Percentiles rank a stretch among this genome's conserved stretches.
These are phyloP conservation scores for Trypanosoma vivax DNA, from an alignment of 208 protist species.

Conservation along the genomic window DNA sequence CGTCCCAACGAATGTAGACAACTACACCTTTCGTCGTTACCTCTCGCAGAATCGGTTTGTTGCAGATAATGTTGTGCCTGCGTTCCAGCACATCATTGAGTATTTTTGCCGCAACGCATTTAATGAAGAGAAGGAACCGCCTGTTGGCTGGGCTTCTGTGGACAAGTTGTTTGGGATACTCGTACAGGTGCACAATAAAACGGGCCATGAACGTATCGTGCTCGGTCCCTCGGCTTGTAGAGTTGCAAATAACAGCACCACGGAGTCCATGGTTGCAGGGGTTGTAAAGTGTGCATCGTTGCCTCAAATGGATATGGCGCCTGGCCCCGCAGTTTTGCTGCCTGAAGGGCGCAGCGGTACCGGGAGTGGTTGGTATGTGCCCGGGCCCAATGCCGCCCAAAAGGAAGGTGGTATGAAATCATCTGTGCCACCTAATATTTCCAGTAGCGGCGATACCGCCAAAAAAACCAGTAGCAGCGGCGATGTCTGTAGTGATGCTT, in stretches of 20 bases:
- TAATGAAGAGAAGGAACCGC: constrained; percentile 23
- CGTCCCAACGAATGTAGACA: background rate
- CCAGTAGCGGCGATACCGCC: background rate
- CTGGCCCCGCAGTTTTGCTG: no score
- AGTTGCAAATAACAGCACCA: constrained; percentile 14
- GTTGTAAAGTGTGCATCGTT: background rate
- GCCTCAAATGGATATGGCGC: no score
- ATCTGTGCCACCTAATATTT: background rate
- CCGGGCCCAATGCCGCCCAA: no score
- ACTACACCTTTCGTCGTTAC: constrained; percentile 18
- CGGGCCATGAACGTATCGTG: constrained; percentile 14
- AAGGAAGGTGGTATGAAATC: no score
- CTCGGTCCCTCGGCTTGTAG: constrained; percentile 4
- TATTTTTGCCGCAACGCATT: constrained; percentile 44
- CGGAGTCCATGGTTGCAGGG: constrained; percentile 6
- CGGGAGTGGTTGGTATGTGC: no score
- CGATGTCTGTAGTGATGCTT: background rate
- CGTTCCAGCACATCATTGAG: constrained; percentile 39
- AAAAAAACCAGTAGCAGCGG: background rate
- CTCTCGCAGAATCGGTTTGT: constrained; percentile 41
- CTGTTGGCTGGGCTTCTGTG: constrained; percentile 41
- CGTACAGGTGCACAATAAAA: constrained; percentile 16
- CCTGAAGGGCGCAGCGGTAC: no score
- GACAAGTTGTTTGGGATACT: constrained; percentile 53
- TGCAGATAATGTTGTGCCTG: constrained; percentile 32